Base-by-base conservation (phyloP, 208 protist species). In the Wallacemonas rigidus region DNA sequence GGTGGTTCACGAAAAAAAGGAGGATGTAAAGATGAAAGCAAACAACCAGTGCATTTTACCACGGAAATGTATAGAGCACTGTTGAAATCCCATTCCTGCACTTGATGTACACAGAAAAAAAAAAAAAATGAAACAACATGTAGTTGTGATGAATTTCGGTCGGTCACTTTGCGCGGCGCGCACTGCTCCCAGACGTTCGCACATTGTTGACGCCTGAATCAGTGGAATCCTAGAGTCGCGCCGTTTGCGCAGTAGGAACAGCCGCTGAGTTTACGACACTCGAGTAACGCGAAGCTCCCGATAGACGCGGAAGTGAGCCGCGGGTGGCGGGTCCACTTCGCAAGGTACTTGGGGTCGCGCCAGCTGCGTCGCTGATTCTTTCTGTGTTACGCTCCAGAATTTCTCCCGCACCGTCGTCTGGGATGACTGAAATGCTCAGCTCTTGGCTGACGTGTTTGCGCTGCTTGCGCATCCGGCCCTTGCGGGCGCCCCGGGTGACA, bases 391-490 rank as follows among this genome's bases (percentile, higher is more conserved):
- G 17, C 70, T 87, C 82, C 11, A 68, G 58, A 54, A 87, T 84
- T 56, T 87, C 82, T 51, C 79, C 79, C 6, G 64, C 72, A 7
- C 67, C 54, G 35, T 84, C 72, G 1, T 88, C 79, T 1, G 79
- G 83, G 11, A 88, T 58, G 17, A 71, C 79, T 2, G 83, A 88
- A 53, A 86, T 69, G 67, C 77, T 86, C 55, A 86, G 60, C 63
- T 82, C 76, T 41, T 78, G 76, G 58, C 71, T 77, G 11, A 70
- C 51, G 58, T 58, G 67, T 50, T 71, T 72, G 11, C 81, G 72
- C 56, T 77, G 69, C 63, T 74, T 74, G 8, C 81, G 76, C 8
- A n/a, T 26, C 50, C 60, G 60, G n/a, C 6, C 60, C n/a, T 45
- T 65, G 8, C 60, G 56, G 4, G 56, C 14, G 5, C 36, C 56